Percentiles rank a stretch among this genome's conserved stretches.
Conservation (phyloP, 2,329 filamentous ascomycete genomes). For the Alternaria rosae region DNA sequence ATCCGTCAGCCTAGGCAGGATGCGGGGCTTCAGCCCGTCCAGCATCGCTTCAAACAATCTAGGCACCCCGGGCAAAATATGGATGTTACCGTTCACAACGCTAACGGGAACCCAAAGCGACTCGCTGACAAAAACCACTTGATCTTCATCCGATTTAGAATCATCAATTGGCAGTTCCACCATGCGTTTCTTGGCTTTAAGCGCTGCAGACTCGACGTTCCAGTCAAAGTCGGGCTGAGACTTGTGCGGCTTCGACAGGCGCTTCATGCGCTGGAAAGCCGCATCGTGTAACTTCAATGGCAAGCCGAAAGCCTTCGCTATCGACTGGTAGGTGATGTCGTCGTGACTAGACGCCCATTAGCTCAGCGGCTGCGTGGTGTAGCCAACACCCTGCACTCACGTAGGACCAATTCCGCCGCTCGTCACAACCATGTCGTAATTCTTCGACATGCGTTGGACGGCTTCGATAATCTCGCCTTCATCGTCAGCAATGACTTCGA, state of each 20-base stretch:
- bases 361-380: constrained; percentile 25
- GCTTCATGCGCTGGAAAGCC: constrained; percentile 83
- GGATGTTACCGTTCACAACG: constrained; percentile 90
- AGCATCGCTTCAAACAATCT: constrained; percentile 81
- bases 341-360: constrained; percentile 71
- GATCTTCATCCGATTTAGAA: constrained; percentile 68
- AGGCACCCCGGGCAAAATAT: constrained; percentile 91
- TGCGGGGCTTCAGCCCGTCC: constrained; percentile 73
- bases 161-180: constrained; percentile 82
- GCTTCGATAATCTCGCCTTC: constrained; percentile 90
- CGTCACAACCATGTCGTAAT: constrained; percentile 94
- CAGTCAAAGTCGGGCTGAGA: constrained; percentile 80
- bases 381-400: constrained; percentile 60
- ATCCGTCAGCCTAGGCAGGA: constrained; percentile 76
- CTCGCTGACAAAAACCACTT: constrained; percentile 80
- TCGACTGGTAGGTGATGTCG: constrained; percentile 95
- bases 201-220: constrained; percentile 79
- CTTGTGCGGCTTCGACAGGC: constrained; percentile 75
- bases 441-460: constrained; percentile 81
- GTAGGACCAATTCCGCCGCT: constrained; percentile 96
- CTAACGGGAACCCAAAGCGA: constrained; percentile 90
- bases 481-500: constrained; percentile 95
- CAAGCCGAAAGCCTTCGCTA: constrained; percentile 86
- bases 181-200: constrained; percentile 88
- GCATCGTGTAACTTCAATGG: constrained; percentile 78